phyloP scores from a whole-genome alignment of 2,329 filamentous ascomycete species.

The Podosphaera xanthii region DNA sequence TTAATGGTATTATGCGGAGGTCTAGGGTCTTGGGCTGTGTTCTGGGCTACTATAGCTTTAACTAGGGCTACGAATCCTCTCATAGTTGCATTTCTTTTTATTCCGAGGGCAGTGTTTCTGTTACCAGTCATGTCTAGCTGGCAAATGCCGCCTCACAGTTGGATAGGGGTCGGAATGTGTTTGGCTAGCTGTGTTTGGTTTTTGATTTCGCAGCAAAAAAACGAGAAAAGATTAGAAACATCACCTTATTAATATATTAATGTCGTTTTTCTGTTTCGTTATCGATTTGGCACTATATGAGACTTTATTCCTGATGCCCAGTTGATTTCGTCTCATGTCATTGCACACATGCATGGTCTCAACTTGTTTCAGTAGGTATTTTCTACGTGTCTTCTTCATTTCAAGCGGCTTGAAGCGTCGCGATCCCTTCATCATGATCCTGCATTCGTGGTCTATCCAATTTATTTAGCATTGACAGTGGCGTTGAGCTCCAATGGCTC shows the following conservation, averaged over 20 bases:
- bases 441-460: too few relatives aligned
- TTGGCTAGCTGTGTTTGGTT: conserved; percentile 28
- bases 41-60: conserved; percentile 24
- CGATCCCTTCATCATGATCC: too few relatives aligned
- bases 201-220: conserved; percentile 21
- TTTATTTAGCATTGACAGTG: too few relatives aligned
- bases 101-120: conserved; percentile 25
- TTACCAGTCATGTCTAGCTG: conserved; percentile 23
- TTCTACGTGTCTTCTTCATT: too few relatives aligned
- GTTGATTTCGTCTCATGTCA: too few relatives aligned
- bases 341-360: too few relatives aligned
- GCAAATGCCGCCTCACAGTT: conserved; percentile 25
- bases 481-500: too few relatives aligned
- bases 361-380: too few relatives aligned
- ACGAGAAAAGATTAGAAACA: conserved; percentile 10
- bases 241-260: neutral
- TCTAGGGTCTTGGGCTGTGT: conserved; percentile 24
- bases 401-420: too few relatives aligned
- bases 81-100: conserved; percentile 24
- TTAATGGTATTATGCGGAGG: conserved; percentile 26
- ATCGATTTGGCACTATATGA: too few relatives aligned
- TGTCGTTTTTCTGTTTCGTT: too few relatives aligned
- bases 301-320: too few relatives aligned
- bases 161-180: conserved; percentile 27
- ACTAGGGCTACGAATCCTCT: conserved; percentile 27